Percentiles rank a stretch among this genome's conserved stretches.
Conservation (phyloP, 1,139 yeast genomes). For the Suhomyces kunorum region DNA sequence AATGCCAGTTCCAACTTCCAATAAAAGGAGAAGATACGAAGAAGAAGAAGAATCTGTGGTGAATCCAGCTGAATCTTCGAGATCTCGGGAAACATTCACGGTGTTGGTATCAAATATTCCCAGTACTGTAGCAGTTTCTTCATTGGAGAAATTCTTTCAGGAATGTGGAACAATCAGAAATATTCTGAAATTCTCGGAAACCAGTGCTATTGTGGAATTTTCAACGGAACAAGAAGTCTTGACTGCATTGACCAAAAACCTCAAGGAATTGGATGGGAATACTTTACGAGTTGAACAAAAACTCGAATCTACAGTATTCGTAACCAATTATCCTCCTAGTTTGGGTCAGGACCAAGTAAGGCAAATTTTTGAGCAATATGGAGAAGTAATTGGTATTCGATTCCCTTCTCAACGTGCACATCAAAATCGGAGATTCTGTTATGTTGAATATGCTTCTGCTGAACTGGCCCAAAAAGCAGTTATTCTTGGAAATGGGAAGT, state of each 20-base stretch:
- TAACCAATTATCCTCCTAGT: constrained; percentile 71
- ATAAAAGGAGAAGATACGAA: neutral
- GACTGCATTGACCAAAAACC: constrained; percentile 61
- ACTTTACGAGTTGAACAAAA: constrained; percentile 51
- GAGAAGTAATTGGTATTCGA: constrained; percentile 55
- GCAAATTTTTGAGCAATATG: constrained; percentile 45
- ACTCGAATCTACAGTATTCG: constrained; percentile 56
- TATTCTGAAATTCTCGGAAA: constrained; percentile 32
- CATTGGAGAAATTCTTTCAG: constrained; percentile 46
- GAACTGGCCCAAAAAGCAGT: constrained; percentile 54
- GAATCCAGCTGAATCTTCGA: constrained; percentile 23
- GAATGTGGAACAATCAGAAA: constrained; percentile 58
- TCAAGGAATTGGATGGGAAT: constrained; percentile 45
- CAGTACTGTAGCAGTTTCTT: constrained; percentile 26
- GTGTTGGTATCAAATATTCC: constrained; percentile 50
- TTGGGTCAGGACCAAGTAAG: constrained; percentile 44
- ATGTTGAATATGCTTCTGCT: constrained; percentile 56
- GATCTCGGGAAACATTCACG: constrained; percentile 61
- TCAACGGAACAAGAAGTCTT: constrained; percentile 48
- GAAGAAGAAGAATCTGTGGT: neutral
- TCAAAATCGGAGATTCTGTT: constrained; percentile 67
- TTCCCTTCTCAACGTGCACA: constrained; percentile 66
- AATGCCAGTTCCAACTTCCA: neutral
- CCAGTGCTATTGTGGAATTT: constrained; percentile 57
- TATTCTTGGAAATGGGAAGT: constrained; percentile 39